These are phyloP conservation scores for Rhizopogon vinicolor DNA, from an alignment of 768 basidiomycete genomes.

Conservation along the genomic window DNA sequence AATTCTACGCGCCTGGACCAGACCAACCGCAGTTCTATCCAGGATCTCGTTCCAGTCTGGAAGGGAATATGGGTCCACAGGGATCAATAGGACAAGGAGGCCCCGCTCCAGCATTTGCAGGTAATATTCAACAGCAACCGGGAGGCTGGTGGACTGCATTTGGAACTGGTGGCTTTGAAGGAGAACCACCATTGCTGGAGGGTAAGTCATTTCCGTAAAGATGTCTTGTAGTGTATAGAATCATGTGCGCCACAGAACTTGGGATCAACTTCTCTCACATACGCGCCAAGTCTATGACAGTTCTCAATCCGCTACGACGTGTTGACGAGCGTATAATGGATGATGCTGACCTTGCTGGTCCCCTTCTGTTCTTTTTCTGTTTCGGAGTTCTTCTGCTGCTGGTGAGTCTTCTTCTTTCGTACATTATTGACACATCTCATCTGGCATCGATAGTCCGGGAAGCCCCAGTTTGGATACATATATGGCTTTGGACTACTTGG, in stretches of 20 bases:
- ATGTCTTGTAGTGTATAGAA: background rate
- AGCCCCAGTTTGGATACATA: constrained; percentile 97
- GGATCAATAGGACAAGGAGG: constrained; percentile 44
- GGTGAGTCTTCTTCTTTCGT: constrained; percentile 44
- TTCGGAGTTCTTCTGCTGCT: constrained; percentile 91
- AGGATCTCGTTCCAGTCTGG: constrained; percentile 71
- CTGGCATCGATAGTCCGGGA: constrained; percentile 69
- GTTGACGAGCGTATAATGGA: constrained; percentile 97
- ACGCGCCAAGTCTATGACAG: constrained; percentile 88
- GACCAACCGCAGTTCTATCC: constrained; percentile 61
- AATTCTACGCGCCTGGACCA: constrained; percentile 69
- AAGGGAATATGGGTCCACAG: constrained; percentile 60
- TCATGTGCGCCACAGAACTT: constrained; percentile 54
- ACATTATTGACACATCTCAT: background rate
- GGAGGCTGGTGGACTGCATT: constrained; percentile 96
- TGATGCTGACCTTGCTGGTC: constrained; percentile 96
- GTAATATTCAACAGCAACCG: constrained; percentile 60
- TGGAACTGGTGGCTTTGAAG: constrained; percentile 92
- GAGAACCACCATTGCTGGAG: constrained; percentile 92
- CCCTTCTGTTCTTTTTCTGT: constrained; percentile 90
- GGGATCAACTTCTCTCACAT: constrained; percentile 99
- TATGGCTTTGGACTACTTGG: constrained; percentile 98
- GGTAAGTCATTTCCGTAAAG: constrained; percentile 44
- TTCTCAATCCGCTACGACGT: constrained; percentile 83
- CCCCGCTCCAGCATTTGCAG: constrained; percentile 51